Conservation (phyloP, 129 eudicot species). For the Erigeron canadensis region DNA sequence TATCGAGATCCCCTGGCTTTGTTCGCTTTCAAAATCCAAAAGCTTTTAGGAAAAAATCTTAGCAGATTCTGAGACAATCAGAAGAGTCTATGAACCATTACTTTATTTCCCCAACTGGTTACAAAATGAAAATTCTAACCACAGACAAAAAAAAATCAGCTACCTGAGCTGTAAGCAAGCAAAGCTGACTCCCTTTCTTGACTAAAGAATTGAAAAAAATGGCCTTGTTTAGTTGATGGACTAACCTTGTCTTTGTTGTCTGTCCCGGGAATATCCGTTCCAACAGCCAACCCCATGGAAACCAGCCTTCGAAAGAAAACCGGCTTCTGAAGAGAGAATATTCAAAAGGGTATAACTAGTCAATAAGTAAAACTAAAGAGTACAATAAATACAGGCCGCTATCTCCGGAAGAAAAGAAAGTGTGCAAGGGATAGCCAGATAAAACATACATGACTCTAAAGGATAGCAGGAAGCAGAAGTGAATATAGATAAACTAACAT, state of each 20-base stretch:
- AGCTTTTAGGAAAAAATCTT: neutral
- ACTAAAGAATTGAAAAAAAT: neutral
- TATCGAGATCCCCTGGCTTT: neutral
- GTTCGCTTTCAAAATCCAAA: neutral
- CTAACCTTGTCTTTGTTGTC: constrained; percentile 51
- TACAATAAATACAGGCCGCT: neutral
- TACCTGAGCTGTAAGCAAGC: neutral
- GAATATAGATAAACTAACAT: neutral
- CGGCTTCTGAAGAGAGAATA: constrained; percentile 49
- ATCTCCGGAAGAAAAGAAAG: no score
- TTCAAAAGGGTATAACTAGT: constrained; percentile 15
- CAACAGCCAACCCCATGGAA: constrained; percentile 54
- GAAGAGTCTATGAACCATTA: constrained; percentile 11
- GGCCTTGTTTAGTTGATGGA: constrained; percentile 3
- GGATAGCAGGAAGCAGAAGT: no score
- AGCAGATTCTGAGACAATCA: constrained; percentile 11
- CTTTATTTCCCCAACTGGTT: constrained; percentile 9
- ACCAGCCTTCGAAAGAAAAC: constrained; percentile 52
- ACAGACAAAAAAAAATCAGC: constrained; percentile 6
- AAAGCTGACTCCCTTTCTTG: constrained; percentile 13
- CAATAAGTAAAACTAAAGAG: constrained; percentile 10
- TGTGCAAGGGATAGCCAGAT: no score
- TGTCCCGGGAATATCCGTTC: constrained; percentile 35
- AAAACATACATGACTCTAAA: no score
- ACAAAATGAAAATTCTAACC: constrained; percentile 17